phyloP scores from a whole-genome alignment of 139 green algal genomes.

The Bryopsis sp. region DNA sequence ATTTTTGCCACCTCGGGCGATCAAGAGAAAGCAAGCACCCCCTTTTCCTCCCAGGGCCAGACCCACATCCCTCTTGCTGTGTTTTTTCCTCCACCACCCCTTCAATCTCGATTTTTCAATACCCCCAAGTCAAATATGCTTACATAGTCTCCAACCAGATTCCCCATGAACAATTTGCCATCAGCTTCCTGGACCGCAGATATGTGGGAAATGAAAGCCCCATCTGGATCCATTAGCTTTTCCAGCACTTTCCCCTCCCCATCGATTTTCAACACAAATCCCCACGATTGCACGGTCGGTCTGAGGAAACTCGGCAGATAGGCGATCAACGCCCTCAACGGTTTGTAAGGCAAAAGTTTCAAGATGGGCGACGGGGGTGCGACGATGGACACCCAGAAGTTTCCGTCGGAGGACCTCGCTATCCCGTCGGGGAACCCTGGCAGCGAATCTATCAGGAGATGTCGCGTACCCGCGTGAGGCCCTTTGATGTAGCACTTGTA shows the following conservation, averaged over 20 bases:
- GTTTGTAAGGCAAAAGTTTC: conserved; percentile 19
- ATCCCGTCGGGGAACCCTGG: conserved; percentile 67
- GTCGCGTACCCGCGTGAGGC: conserved; percentile 37
- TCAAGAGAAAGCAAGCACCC: no score
- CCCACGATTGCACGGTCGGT: conserved; percentile 27
- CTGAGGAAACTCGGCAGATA: conserved; percentile 27
- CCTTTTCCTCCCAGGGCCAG: no score
- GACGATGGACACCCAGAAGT: conserved; percentile 43
- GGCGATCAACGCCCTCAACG: conserved; percentile 16
- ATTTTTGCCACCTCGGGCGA: no score
- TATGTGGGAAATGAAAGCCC: conserved; percentile 24
- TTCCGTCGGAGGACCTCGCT: conserved; percentile 27
- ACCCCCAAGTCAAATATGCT: conserved; percentile 6
- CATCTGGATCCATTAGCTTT: conserved; percentile 32
- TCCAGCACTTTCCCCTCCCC: conserved; percentile 23
- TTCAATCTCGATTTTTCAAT: no score
- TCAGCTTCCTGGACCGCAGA: conserved; percentile 28
- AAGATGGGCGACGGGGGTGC: conserved; percentile 23
- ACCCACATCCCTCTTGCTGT: no score
- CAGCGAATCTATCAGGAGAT: conserved; percentile 43
- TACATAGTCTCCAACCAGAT: conserved; percentile 28
- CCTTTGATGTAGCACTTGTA: conserved; percentile 50
- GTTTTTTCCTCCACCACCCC: no score
- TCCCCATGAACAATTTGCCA: conserved; percentile 37
- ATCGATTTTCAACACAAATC: conserved; percentile 30